Evolutionary conservation across 2,329 filamentous ascomycete species (phyloP).

Genomic region (Microdochium trichocladiopsis): DNA sequence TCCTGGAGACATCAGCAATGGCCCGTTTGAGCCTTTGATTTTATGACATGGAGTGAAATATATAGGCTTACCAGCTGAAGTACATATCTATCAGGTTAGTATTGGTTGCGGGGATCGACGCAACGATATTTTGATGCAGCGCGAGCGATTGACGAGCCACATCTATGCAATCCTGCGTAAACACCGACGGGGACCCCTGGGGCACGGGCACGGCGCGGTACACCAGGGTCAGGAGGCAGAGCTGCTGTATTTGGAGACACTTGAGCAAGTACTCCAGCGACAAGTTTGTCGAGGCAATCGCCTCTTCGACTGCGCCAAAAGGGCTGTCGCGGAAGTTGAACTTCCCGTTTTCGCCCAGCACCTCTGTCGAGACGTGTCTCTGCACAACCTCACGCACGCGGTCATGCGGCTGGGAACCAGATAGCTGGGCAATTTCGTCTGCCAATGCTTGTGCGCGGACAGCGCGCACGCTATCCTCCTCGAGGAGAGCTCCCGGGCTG

Average conservation of each 20-base stretch:
- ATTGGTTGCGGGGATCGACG: slow-evolving; percentile 27
- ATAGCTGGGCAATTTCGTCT: neutral
- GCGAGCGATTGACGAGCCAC: slow-evolving; percentile 40
- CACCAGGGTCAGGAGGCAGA: slow-evolving; percentile 41
- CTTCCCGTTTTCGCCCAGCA: neutral
- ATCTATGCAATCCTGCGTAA: slow-evolving; percentile 41
- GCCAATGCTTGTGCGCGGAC: neutral
- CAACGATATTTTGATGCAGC: slow-evolving; percentile 36
- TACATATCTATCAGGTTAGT: slow-evolving; percentile 36
- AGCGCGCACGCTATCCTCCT: neutral
- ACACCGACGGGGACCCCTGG: slow-evolving; percentile 31
- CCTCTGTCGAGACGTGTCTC: neutral
- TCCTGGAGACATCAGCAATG: slow-evolving; percentile 34
- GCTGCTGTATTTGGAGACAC: neutral
- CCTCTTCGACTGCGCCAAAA: neutral
- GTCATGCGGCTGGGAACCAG: neutral
- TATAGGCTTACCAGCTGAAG: slow-evolving; percentile 39
- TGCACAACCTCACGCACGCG: neutral
- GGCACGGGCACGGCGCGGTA: slow-evolving; percentile 44
- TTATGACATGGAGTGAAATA: neutral
- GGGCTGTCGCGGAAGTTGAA: neutral
- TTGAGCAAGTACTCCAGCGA: neutral
- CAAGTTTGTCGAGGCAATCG: neutral
- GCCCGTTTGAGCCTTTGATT: too few species aligned
- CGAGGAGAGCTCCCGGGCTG: neutral